Conservation (phyloP, 345 rosid genomes). For the Angophora floribunda region DNA sequence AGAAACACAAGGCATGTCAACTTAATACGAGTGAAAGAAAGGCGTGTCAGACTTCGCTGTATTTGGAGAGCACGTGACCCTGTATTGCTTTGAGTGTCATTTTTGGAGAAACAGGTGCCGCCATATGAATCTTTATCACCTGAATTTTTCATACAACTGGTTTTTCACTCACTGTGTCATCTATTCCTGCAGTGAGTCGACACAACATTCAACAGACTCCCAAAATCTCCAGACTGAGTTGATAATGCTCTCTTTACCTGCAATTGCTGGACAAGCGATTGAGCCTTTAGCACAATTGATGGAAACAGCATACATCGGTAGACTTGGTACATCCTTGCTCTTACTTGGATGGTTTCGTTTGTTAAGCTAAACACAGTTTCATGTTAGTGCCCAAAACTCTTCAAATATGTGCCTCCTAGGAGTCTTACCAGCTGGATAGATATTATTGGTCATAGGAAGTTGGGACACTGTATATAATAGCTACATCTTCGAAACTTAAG, state of each 20-base stretch:
- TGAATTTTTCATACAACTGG: neutral
- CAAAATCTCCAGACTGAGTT: slow-evolving; percentile 28
- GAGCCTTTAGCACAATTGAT: slow-evolving; percentile 80
- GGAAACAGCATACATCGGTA: slow-evolving; percentile 96
- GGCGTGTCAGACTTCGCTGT: neutral
- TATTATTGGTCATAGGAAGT: neutral
- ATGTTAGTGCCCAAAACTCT: neutral
- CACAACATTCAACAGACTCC: neutral
- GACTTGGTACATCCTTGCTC: slow-evolving; percentile 42
- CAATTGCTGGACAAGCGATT: slow-evolving; percentile 84
- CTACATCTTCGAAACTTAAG: neutral
- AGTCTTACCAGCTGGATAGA: neutral
- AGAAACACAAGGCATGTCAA: neutral
- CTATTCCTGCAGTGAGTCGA: neutral
- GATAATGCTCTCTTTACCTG: slow-evolving; percentile 81
- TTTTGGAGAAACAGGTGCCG: neutral
- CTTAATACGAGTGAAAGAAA: neutral
- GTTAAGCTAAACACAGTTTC: neutral
- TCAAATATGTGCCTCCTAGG: neutral
- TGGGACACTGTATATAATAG: neutral
- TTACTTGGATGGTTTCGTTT: neutral
- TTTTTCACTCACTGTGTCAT: neutral
- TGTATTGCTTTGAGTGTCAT: neutral
- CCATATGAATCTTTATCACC: neutral
- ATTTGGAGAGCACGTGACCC: neutral